Evolutionary conservation across 139 green algal species (phyloP), one percentile per base, ranked within the genome.

Genomic region (Haematococcus lacustris): DNA sequence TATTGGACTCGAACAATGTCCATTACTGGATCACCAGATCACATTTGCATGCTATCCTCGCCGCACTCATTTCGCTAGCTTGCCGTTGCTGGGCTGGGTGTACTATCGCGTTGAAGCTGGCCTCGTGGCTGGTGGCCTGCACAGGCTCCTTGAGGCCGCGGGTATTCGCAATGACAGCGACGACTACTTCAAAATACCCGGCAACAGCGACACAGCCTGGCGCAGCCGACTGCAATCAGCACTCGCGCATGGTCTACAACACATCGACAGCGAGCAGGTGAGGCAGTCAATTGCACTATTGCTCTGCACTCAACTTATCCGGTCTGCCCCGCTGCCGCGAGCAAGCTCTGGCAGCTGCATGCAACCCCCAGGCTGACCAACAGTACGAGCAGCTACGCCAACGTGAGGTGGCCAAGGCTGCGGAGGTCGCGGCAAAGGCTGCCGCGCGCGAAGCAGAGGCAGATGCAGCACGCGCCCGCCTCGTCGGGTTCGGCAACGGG

Each of bases 171-270:
- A 84, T 35, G 73, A 83, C 61, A 32, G 30, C 1, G 73, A 70
- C 4, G 83, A 88, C 65, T 85, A 82, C 75, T 88, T 74, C 79
- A 84, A 86, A 71, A 74, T 85, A 33, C 79, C 83, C 33, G 83
- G 71, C 25, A 76, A 77, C 66, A 71, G 74, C 68, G 61, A 51
- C 25, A 3, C 41, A 3, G 68, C 50, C 0, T 88, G 83, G 83
- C 61, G 77, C 6, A 33, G 63, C 4, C 60, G 77, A 3, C 77
- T 85, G 57, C 71, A 77, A 0, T 3, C 32, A 1, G 69, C 75
- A 2, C 51, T 88, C 47, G 2, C 39, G 1, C 34, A 59, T 13
- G 83, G 65, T 1, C 51, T 83, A 33, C n/a, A 32, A 2, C 63
- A 68, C 21, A 68, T 88, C 5, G 77, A 69, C 34, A 51, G 26